These are phyloP conservation scores for Cicer cuneatum DNA, from an alignment of 306 rosid species.

Conservation along the genomic window DNA sequence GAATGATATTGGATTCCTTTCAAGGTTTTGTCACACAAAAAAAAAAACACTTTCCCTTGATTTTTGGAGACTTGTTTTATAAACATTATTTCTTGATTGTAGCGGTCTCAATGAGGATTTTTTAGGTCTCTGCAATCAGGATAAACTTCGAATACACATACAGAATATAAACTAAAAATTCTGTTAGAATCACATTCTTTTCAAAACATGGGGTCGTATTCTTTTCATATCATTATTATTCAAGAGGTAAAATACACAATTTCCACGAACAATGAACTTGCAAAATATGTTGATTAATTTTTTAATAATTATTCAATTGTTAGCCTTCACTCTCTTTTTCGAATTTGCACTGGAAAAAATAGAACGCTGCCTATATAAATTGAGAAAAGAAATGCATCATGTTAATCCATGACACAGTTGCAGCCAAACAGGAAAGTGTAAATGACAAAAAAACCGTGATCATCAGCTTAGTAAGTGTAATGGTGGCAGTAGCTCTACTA, in stretches of 20 bases:
- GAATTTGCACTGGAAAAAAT: background rate
- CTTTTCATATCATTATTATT: no score
- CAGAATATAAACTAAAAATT: no score
- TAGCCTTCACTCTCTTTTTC: background rate
- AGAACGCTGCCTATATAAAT: background rate
- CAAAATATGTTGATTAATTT: background rate
- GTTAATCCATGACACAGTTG: background rate
- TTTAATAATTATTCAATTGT: background rate
- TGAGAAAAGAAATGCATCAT: slow-evolving; percentile 8
- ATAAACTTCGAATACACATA: no score
- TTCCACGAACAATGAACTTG: background rate
- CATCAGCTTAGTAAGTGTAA: slow-evolving; percentile 19
- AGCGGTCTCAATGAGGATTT: no score
- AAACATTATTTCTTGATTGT: no score
- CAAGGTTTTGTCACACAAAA: no score
- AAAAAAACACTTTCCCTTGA: no score
- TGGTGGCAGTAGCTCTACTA: slow-evolving; percentile 26
- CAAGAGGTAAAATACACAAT: background rate
- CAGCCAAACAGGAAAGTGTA: slow-evolving; percentile 19
- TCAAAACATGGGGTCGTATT: no score
- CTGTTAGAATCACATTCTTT: no score
- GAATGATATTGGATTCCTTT: no score
- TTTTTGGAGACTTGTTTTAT: no score
- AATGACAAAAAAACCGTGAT: slow-evolving; percentile 16
- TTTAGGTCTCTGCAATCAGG: no score